Percentiles rank a stretch among this genome's conserved stretches.
phyloP scores from a whole-genome alignment of 768 basidiomycete genomes.

The Rhodotorula taiwanensis region DNA sequence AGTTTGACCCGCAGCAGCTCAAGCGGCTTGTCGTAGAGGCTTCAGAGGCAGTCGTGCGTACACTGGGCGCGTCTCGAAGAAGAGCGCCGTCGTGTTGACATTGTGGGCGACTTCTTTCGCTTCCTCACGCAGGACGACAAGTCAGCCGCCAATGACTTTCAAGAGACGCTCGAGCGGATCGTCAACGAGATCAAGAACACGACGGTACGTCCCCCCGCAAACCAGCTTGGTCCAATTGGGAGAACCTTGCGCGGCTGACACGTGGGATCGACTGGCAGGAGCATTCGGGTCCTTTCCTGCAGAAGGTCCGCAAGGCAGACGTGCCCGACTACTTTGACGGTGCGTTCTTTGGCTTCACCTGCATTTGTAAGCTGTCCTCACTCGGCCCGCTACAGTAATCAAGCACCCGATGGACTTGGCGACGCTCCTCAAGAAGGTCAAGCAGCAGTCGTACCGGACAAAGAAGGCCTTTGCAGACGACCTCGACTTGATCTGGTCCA shows the following conservation, averaged over 20 bases:
- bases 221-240: no score
- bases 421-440: conserved; percentile 88
- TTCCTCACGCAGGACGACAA: conserved; percentile 42
- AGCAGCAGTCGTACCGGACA: conserved; percentile 69
- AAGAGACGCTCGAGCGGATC: conserved; percentile 85
- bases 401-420: conserved; percentile 90
- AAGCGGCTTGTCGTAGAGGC: conserved; percentile 32
- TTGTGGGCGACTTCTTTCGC: no score
- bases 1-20: conserved; percentile 23
- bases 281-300: conserved; percentile 86
- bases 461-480: conserved; percentile 91
- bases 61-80: no score
- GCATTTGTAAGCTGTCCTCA: not conserved
- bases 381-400: conserved; percentile 58
- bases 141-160: conserved; percentile 80
- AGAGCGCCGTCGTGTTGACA: no score
- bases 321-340: conserved; percentile 90
- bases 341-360: conserved; percentile 45
- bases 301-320: conserved; percentile 81
- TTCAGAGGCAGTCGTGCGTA: conserved; percentile 31
- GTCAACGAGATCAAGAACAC: conserved; percentile 68
- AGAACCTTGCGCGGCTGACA: no score
- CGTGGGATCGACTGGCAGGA: no score
- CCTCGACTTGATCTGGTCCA: conserved; percentile 92
- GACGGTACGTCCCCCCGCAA: conserved; percentile 49